Conservation (phyloP, 352 stramenopile genomes). For the Bremia lactucae region DNA sequence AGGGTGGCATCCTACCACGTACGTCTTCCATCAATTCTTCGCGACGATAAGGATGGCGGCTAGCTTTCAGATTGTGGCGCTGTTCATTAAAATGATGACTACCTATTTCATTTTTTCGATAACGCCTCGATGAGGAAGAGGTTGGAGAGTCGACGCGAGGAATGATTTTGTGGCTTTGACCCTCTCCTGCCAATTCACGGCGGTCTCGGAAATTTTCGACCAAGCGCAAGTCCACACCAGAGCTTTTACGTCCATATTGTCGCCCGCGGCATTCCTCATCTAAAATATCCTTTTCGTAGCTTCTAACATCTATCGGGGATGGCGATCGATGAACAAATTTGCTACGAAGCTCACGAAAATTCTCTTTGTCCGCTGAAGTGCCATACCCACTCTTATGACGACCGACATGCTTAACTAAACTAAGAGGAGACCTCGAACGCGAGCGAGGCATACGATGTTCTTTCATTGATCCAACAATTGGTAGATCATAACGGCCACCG, state of each 20-base stretch:
- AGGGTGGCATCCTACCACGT: slow-evolving; percentile 11
- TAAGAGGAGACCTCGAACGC: slow-evolving; percentile 25
- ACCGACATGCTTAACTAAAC: slow-evolving; percentile 8
- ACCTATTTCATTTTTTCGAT: slow-evolving; percentile 13
- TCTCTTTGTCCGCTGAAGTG: slow-evolving; percentile 17
- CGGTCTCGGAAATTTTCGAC: slow-evolving; percentile 10
- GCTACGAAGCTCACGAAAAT: slow-evolving; percentile 16
- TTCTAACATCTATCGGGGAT: slow-evolving; percentile 14
- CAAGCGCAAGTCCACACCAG: slow-evolving; percentile 13
- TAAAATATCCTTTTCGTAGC: slow-evolving; percentile 6
- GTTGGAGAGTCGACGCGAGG: slow-evolving; percentile 8
- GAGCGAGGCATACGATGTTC: slow-evolving; percentile 12
- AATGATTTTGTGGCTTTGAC: slow-evolving; percentile 5
- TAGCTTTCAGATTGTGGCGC: slow-evolving; percentile 13
- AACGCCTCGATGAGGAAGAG: slow-evolving; percentile 16
- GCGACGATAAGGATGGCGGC: slow-evolving; percentile 11
- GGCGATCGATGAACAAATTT: slow-evolving; percentile 13
- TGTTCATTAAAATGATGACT: slow-evolving; percentile 15
- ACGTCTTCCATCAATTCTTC: slow-evolving; percentile 13
- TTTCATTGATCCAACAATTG: slow-evolving; percentile 7
- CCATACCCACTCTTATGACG: slow-evolving; percentile 13
- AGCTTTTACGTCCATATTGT: slow-evolving; percentile 18
- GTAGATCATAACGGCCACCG: slow-evolving; percentile 7
- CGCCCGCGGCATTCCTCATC: slow-evolving; percentile 23
- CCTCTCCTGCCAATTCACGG: slow-evolving; percentile 10